Conservation (phyloP, 106 monocot species). For the Phalaenopsis aphrodite region DNA sequence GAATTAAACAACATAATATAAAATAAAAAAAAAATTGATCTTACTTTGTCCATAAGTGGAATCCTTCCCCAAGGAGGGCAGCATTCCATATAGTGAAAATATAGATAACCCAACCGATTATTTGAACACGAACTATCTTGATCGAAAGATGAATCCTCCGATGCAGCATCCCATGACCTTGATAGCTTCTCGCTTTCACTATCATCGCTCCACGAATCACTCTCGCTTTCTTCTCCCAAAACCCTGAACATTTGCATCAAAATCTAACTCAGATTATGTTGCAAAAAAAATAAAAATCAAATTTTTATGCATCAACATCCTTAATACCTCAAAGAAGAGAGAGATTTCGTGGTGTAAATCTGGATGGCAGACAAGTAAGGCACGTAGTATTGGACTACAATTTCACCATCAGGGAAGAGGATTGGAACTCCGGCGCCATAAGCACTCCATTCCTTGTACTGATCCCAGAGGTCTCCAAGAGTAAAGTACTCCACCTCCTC, state of each 20-base stretch:
- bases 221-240: constrained; percentile 30
- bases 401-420: constrained; percentile 12
- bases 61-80: constrained; percentile 55
- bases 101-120: constrained; percentile 44
- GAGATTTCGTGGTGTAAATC: constrained; percentile 56
- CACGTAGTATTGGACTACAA: constrained; percentile 51
- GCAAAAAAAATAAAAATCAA: not conserved
- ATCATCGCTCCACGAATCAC: constrained; percentile 47
- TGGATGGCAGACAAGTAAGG: constrained; percentile 82
- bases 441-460: constrained; percentile 73
- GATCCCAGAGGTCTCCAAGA: constrained; percentile 81
- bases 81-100: constrained; percentile 60
- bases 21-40: not conserved
- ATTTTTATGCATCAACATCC: not conserved
- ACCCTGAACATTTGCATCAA: constrained; percentile 19
- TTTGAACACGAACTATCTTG: constrained; percentile 21
- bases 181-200: constrained; percentile 43
- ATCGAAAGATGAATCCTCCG: constrained; percentile 39
- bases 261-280: not conserved
- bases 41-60: constrained; percentile 68
- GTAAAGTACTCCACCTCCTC: constrained; percentile 32
- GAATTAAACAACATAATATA: not conserved
- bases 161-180: constrained; percentile 50
- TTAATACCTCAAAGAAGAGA: constrained; percentile 34
- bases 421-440: constrained; percentile 58